These are phyloP conservation scores for Solanum hybrid DNA, from an alignment of 305 asterid genomes.

Conservation along the genomic window DNA sequence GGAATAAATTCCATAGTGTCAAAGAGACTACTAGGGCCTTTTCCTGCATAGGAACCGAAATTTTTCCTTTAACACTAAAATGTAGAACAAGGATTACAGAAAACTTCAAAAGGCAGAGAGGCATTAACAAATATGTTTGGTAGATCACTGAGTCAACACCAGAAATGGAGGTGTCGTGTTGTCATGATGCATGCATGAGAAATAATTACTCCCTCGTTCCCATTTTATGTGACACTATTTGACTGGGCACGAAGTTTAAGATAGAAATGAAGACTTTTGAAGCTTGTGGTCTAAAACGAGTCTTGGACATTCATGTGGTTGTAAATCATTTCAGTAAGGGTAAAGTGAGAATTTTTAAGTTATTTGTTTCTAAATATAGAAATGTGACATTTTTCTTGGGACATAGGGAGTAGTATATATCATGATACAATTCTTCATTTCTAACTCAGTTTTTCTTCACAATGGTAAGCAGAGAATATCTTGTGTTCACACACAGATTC, in stretches of 20 bases:
- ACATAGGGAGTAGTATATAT: not conserved
- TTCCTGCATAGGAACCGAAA: not conserved
- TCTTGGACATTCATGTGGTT: not conserved
- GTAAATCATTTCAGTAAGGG: not conserved
- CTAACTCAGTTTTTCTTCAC: not conserved
- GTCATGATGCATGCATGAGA: not conserved
- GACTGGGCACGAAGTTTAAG: not conserved
- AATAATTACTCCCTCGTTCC: not conserved
- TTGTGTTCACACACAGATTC: constrained; percentile 74
- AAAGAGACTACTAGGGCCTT: not conserved
- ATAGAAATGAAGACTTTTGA: not conserved
- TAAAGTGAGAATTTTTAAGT: not conserved
- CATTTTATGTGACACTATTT: not conserved
- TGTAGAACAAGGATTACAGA: not conserved
- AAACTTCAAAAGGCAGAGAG: not conserved
- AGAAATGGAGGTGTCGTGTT: not conserved
- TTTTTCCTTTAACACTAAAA: not conserved
- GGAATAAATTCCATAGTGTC: not conserved
- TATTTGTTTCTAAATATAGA: not conserved
- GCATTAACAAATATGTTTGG: not conserved
- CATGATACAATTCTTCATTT: not conserved
- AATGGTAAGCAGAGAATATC: constrained; percentile 70
- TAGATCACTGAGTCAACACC: not conserved
- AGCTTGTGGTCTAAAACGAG: not conserved
- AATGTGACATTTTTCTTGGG: not conserved